Evolutionary conservation across 1,139 yeast genomes (phyloP), one percentile per base, ranked within the genome.

Genomic region (Hanseniaspora sp.): DNA sequence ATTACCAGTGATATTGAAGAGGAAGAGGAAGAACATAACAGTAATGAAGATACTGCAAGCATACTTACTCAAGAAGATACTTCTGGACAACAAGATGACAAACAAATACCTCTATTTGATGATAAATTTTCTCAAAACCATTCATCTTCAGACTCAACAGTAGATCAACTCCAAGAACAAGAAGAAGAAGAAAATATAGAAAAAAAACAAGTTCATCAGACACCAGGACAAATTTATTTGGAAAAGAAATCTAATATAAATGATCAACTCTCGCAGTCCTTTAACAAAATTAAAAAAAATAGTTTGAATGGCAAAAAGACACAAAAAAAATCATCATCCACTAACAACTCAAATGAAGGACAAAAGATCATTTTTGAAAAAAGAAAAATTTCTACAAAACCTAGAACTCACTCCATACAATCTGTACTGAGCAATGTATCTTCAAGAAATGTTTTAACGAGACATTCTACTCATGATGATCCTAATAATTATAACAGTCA

Each of bases 401-500:
- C 74, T 39, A 69, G 84, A 55, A 74, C 82, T 0, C 83, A 78
- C 61, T 76, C 80, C n/a, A 77, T 78, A 48, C 85, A 79, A 62
- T 76, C 81, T 51, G 83, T 79, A n/a, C 69, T 80, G 55, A 78
- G 83, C 38, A 75, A 80, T 30, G 81, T 81, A 4, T 79, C 84
- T 1, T 65, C 79, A 41, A 74, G 76, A 62, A 75, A 51, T 38
- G 80, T 33, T 53, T 60, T 55, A 8, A 17, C 52, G 1, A 48
- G 42, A 29, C n/a, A 44, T 12, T 40, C 45, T 8, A 51, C 52
- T 5, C 49, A 52, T 60, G 51, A 58, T 51, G 42, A 58, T 46
- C 18, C 42, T 9, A 9, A 28, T 15, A 13, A 8, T 18, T 17
- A 37, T 15, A 47, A 55, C n/a, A 53, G 52, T 7, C 55, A 51